A percentile compares a stretch with the other conserved stretches of the same genome.
Evolutionary conservation across 768 basidiomycete genomes (phyloP).

Genomic region (Boletellus emodensis): DNA sequence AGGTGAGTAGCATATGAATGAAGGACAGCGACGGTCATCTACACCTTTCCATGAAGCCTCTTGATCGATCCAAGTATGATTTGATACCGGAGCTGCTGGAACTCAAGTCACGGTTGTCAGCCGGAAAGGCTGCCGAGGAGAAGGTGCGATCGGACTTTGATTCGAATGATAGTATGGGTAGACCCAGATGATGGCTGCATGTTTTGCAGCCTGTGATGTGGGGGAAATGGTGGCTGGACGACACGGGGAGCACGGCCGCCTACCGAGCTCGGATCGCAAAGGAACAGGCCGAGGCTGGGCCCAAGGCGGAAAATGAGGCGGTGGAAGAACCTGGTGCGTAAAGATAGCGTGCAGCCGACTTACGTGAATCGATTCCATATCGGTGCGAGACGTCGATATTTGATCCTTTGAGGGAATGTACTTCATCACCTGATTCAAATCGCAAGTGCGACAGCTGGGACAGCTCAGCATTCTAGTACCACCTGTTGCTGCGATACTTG

Average conservation of each 20-base stretch:
- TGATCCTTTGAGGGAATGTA: too few species aligned
- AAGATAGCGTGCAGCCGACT: too few species aligned
- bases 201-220: conserved; percentile 1
- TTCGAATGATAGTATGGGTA: not conserved
- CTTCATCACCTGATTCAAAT: too few species aligned
- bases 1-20: not conserved
- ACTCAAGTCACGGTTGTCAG: not conserved
- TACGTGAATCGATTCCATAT: too few species aligned
- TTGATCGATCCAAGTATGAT: conserved; percentile 14
- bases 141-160: not conserved
- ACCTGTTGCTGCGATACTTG: too few species aligned
- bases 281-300: conserved; percentile 6
- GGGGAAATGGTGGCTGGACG: conserved; percentile 13
- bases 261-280: conserved; percentile 9
- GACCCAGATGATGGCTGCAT: not conserved
- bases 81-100: conserved; percentile 6
- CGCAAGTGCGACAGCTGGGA: too few species aligned
- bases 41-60: not conserved
- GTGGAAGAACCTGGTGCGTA: not conserved
- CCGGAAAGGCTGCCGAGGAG: not conserved
- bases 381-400: too few species aligned
- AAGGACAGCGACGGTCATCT: not conserved
- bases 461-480: too few species aligned
- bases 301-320: not conserved
- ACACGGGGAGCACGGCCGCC: conserved; percentile 12